Evolutionary conservation across 23 red algal genomes (phyloP).

Genomic region (Agarophyton chilense): DNA sequence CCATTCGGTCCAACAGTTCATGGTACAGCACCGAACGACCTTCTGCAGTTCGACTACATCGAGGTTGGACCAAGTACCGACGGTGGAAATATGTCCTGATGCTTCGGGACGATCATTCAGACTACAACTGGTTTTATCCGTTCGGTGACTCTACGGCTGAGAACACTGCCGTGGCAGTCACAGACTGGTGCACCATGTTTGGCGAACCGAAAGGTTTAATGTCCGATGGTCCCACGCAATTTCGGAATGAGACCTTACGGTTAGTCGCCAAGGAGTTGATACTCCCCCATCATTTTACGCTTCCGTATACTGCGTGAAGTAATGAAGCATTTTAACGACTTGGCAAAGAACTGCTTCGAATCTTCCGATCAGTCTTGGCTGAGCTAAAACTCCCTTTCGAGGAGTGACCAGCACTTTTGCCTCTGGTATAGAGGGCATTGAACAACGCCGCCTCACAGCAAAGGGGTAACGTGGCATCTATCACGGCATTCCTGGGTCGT

Average conservation of each 20-base stretch:
- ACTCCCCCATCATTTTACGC: slow-evolving; percentile 36
- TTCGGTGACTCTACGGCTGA: slow-evolving; percentile 28
- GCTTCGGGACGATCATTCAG: slow-evolving; percentile 23
- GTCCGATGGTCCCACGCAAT: slow-evolving; percentile 33
- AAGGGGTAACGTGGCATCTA: slow-evolving; percentile 10
- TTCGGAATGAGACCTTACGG: slow-evolving; percentile 30
- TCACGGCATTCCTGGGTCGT: slow-evolving; percentile 25
- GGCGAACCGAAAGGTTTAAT: slow-evolving; percentile 15
- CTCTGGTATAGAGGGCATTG: background rate
- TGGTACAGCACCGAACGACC: slow-evolving; percentile 19
- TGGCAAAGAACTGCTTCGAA: background rate
- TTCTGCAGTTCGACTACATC: slow-evolving; percentile 56
- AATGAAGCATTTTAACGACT: background rate
- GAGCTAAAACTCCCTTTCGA: background rate
- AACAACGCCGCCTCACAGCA: slow-evolving; percentile 17
- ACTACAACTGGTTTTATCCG: slow-evolving; percentile 35
- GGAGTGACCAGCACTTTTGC: slow-evolving; percentile 23
- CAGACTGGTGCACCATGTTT: slow-evolving; percentile 20
- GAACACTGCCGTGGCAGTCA: background rate
- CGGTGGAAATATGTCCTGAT: slow-evolving; percentile 27
- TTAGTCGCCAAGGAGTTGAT: background rate
- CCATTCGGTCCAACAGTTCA: slow-evolving; percentile 17
- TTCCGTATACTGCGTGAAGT: slow-evolving; percentile 19
- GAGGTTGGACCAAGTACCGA: background rate
- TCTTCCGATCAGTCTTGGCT: background rate